Evolutionary conservation across 1,139 yeast genomes (phyloP), one percentile per base, ranked within the genome.

Genomic region (Candida tropicalis): DNA sequence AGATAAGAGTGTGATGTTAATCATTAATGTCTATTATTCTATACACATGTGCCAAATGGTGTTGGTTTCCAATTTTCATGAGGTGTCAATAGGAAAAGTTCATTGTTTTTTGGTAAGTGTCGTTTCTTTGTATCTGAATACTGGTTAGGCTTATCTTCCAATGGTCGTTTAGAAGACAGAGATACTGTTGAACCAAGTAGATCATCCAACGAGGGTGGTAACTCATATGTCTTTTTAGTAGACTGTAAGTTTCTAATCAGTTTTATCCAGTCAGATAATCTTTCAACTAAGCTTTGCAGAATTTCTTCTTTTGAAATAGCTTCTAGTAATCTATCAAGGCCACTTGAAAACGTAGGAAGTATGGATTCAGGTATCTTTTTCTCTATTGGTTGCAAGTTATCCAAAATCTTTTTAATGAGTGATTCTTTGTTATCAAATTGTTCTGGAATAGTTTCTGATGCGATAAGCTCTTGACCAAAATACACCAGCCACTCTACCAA

Each of bases 21-120:
- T 18, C 24, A 18, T 24, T n/a, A 15, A 15, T 17, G n/a, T 28
- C 20, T 13, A 13, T 9, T 28, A 13, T n/a, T 35, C n/a, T 28
- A 35, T 29, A 18, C 27, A 20, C 20, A 39, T 18, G 49, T 50
- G 2, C 75, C 75, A 55, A 69, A 68, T 0, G 75, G 70, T 2
- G 54, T 51, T 1, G 72, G 70, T n/a, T 45, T 52, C 75, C 75
- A 70, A 24, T 55, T 42, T 0, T 43, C 39, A 43, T 65, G 65
- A 13, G 48, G 47, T 28, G 65, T 71, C 42, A 70, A 60, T 6
- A 68, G 45, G 42, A 46, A 66, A 5, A 41, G 32, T n/a, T 39
- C 31, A 18, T 10, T 25, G 9, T 39, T 7, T 28, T 38, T 39
- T 31, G 34, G 27, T n/a, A 12, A 5, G 20, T 29, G 36, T 39